Evolutionary conservation across 169 alveolate species (phyloP), one percentile per base, ranked within the genome.

Genomic region (Plasmodium reichenowi): DNA sequence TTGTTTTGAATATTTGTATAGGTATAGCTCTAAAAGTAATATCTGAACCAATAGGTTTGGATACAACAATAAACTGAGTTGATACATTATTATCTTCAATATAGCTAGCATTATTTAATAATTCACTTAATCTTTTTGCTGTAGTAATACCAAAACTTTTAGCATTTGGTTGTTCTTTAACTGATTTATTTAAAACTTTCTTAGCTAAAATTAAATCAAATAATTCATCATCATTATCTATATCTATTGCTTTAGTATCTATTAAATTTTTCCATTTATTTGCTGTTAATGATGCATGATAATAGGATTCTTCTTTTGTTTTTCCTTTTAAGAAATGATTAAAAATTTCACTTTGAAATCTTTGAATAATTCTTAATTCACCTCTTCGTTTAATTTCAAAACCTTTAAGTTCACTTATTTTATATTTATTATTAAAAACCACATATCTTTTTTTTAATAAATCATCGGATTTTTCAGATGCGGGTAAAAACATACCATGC

Each of bases 361-460:
- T 95, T 96, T 98, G 98, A 47, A 99, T 97, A 78, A 99, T 92
- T 64, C 98, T 96, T 91, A 99, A 96, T 93, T 99, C 99, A 52
- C 99, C 99, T 88, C 99, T 97, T 54, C 99, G 95, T 91, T 99
- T 99, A 74, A 99, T 94, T 95, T 98, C 99, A 91, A 98, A 98
- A 2, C 99, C 99, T 92, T 98, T 98, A 70, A 98, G 88, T 93
- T 98, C 99, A 63, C 97, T 96, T 83, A 98, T 94, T 87, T 96
- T 96, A 32, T 98, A 98, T 47, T 97, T 96, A 75, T 94, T 94
- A 87, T 96, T 97, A 92, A 97, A 98, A 8, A 98, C 99, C 10
- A 98, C 99, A 91, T 97, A 98, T 89, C 99, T 96, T 93, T 97
- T 97, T 94, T 98, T 98, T 52, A 98, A 94, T 92, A 97, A 96